Evolutionary conservation across 1,284 basidiomycete species (phyloP).

Genomic region (Rhizopogon parksii): DNA sequence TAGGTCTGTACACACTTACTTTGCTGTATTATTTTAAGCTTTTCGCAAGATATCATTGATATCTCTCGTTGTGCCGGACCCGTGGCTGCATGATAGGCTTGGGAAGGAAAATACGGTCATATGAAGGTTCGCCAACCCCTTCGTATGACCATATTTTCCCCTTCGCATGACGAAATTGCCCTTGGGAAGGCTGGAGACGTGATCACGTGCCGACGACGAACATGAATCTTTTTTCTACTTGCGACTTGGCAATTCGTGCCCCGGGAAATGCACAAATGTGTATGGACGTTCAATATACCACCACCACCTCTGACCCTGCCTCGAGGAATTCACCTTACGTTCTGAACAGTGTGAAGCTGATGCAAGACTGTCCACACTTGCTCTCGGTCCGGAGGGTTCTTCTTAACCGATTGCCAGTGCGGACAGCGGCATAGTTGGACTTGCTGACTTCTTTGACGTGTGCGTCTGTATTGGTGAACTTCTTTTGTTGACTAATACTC

Average conservation of each 20-base stretch:
- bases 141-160: too few relatives aligned
- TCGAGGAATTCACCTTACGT: not conserved
- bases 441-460: constrained; percentile 44
- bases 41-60: not conserved
- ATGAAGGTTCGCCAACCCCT: too few relatives aligned
- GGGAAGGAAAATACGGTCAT: not conserved
- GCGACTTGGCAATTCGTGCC: not conserved
- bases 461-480: constrained; percentile 22
- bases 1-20: constrained; percentile 9
- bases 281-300: not conserved
- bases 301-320: not conserved
- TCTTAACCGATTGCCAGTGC: constrained; percentile 12
- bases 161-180: too few relatives aligned
- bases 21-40: not conserved
- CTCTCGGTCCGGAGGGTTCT: constrained; percentile 20
- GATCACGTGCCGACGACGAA: not conserved
- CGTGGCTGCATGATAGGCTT: not conserved
- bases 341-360: not conserved
- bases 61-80: not conserved
- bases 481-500: not conserved
- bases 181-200: too few relatives aligned
- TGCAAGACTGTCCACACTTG: constrained; percentile 19
- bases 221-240: too few relatives aligned
- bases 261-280: not conserved
- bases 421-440: constrained; percentile 24